Base-by-base conservation (phyloP, 306 rosid genomes). In the Oxytropis ochrocephala region DNA sequence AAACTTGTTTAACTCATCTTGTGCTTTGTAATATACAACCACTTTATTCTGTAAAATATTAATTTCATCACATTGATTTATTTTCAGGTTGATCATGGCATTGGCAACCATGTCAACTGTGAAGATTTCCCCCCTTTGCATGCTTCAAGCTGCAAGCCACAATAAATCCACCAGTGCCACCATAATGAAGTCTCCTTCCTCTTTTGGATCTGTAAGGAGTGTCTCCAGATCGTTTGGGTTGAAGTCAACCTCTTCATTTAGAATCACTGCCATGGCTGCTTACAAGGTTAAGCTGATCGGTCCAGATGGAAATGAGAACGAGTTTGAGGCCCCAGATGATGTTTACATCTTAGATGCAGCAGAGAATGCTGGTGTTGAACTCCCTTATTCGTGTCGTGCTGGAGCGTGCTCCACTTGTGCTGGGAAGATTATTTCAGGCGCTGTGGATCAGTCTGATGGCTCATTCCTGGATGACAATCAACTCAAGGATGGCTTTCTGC, bases 331-430 rank as follows among this genome's bases (percentile, higher is more conserved):
- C 18, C 59, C 91, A 0, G 96, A 91, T 42, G 96, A 88, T 51
- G 1, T 39, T 11, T 88, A 88, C 85, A 86, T 91, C 82, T 69
- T 86, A 12, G 97, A 91, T 73, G 78, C 96, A 47, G 96, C 95
- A 2, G 96, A 90, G 81, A 55, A 55, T 69, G 95, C 91, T 0
- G 95, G 96, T 69, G 0, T 85, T n/a, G 96, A 90, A 27, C 77
- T 90, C 48, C 96, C 96, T 16, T 90, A 90, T 69, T 90, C 96
- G 0, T 90, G 96, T 83, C 87, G 96, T 21, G 96, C 96, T 0
- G 96, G 95, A 39, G 96, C 95, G 7, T 90, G 96, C 81, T 87
- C 95, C 5, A 85, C 95, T 8, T 87, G 96, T 68, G 94, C 96
- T 0, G 95, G 91, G 80, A 77, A 84, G 85, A 43, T 85, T 35